phyloP scores from a whole-genome alignment of 441 rosid genomes.

The Metrosideros polymorpha region DNA sequence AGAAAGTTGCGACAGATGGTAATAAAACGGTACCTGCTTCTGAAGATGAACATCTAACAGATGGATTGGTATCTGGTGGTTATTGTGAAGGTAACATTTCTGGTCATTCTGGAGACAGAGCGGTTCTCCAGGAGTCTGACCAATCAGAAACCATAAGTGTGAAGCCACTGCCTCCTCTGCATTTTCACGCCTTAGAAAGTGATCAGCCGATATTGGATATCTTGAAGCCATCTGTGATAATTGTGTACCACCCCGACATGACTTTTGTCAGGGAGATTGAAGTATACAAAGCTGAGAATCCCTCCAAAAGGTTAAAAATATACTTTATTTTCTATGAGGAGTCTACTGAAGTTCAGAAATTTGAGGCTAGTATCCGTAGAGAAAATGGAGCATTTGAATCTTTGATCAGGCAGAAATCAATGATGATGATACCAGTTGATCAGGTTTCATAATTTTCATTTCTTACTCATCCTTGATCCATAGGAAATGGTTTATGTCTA shows the following conservation, averaged over 20 bases:
- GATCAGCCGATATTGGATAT: constrained; percentile 72
- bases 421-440: constrained; percentile 94
- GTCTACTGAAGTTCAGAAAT: constrained; percentile 89
- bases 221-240: constrained; percentile 64
- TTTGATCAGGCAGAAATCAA: constrained; percentile 84
- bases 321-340: constrained; percentile 90
- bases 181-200: constrained; percentile 79
- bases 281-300: constrained; percentile 88
- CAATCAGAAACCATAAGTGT: background rate
- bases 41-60: constrained; percentile 23
- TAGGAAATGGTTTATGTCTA: background rate
- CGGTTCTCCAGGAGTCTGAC: constrained; percentile 14
- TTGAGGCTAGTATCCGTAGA: constrained; percentile 87
- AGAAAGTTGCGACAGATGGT: constrained; percentile 13
- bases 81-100: background rate
- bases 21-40: constrained; percentile 22
- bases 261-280: constrained; percentile 87
- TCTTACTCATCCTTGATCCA: background rate
- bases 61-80: constrained; percentile 16
- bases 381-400: constrained; percentile 97
- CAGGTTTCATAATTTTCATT: constrained; percentile 39
- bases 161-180: constrained; percentile 57
- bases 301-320: constrained; percentile 59
- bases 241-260: constrained; percentile 89
- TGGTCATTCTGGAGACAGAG: constrained; percentile 9